phyloP scores from a whole-genome alignment of 2,329 filamentous ascomycete genomes.

The Chaetomiaceae sp. region DNA sequence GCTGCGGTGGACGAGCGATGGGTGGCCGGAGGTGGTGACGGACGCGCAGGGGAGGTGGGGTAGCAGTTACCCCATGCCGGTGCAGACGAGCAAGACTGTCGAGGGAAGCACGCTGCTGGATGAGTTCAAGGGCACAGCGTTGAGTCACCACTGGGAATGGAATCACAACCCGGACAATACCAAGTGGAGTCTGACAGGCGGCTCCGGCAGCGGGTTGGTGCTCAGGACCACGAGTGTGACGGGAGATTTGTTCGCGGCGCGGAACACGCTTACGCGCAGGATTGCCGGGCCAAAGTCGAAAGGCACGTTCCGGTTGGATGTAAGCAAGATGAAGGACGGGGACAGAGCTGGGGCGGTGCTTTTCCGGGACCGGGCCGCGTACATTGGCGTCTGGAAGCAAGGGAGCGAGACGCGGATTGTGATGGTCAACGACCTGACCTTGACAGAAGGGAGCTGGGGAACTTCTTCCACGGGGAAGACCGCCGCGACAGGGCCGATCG shows the following conservation, averaged over 20 bases:
- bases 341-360: slow-evolving; percentile 49
- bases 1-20: slow-evolving; percentile 47
- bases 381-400: slow-evolving; percentile 47
- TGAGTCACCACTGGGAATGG: slow-evolving; percentile 54
- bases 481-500: slow-evolving; percentile 21
- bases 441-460: slow-evolving; percentile 32
- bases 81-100: slow-evolving; percentile 29
- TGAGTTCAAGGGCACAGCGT: slow-evolving; percentile 38
- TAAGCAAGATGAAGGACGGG: slow-evolving; percentile 45
- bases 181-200: slow-evolving; percentile 33
- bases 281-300: slow-evolving; percentile 42
- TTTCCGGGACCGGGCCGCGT: slow-evolving; percentile 51
- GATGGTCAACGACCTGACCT: slow-evolving; percentile 30
- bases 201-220: slow-evolving; percentile 35
- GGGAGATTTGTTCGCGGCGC: slow-evolving; percentile 43
- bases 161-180: slow-evolving; percentile 56
- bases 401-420: slow-evolving; percentile 30
- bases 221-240: slow-evolving; percentile 50
- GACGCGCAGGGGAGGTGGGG: slow-evolving; percentile 46
- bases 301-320: slow-evolving; percentile 49
- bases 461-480: slow-evolving; percentile 31
- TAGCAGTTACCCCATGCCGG: slow-evolving; percentile 38
- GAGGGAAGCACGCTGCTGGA: slow-evolving; percentile 38
- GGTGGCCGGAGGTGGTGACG: slow-evolving; percentile 44
- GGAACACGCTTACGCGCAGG: slow-evolving; percentile 46